Percentiles rank a stretch among this genome's conserved stretches.
Conservation (phyloP, 129 eudicot genomes). For the Scalesia atractyloides region DNA sequence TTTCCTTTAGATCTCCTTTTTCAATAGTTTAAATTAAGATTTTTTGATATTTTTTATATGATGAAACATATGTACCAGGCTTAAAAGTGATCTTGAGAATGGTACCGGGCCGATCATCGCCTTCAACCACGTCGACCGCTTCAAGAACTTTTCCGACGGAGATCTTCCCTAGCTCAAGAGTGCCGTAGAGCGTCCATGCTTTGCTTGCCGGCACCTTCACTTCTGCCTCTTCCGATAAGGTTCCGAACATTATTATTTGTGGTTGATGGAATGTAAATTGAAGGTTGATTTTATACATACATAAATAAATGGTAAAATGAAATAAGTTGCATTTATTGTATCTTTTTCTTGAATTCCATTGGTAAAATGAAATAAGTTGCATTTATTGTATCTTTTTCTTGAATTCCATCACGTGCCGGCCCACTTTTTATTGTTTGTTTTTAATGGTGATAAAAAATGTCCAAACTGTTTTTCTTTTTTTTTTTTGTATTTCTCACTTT, state of each 20-base stretch:
- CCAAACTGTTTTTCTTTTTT: no score
- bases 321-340: no score
- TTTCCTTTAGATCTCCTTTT: not conserved
- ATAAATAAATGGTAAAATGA: no score
- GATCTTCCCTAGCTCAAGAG: conserved; percentile 32
- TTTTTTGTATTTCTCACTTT: no score
- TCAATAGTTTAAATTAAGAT: not conserved
- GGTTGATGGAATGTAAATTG: conserved; percentile 5
- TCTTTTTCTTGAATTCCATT: no score
- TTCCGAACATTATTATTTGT: conserved; percentile 30
- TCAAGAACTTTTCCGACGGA: conserved; percentile 14
- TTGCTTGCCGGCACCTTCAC: conserved; percentile 37
- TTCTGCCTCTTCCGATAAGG: conserved; percentile 31
- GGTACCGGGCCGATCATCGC: conserved; percentile 35
- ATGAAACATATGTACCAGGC: conserved; percentile 21
- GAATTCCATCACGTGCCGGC: no score
- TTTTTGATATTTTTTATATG: not conserved
- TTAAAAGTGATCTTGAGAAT: conserved; percentile 31
- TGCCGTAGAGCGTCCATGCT: conserved; percentile 38
- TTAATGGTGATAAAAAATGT: no score
- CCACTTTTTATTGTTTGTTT: no score
- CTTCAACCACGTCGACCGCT: conserved; percentile 35
- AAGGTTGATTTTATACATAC: no score
- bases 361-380: no score
- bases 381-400: no score